Percentiles rank a stretch among this genome's conserved stretches.
Conservation (phyloP, 257 asterid species). For the Solanum megistacrolobum region DNA sequence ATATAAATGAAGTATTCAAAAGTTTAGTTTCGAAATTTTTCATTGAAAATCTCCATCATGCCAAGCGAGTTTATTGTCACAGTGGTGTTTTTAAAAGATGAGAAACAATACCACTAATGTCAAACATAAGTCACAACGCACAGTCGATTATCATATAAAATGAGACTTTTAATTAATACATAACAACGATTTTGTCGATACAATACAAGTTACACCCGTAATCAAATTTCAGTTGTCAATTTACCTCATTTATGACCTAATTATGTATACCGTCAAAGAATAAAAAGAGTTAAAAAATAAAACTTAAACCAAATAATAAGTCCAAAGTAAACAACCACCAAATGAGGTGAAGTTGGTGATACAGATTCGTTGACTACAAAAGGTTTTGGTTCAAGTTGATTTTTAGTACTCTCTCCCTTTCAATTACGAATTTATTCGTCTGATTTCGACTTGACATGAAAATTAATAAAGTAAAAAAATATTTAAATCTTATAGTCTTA, state of each 20-base stretch:
- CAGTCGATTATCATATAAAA: no score
- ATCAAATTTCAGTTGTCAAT: not conserved
- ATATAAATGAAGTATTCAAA: not conserved
- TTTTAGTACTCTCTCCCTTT: not conserved
- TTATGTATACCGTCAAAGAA: not conserved
- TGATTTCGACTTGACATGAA: not conserved
- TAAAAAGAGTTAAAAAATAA: not conserved
- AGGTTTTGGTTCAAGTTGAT: not conserved
- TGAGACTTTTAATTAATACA: not conserved
- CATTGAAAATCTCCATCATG: not conserved
- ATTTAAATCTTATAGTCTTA: accelerated
- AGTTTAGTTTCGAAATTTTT: not conserved
- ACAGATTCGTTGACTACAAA: not conserved
- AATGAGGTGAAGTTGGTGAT: not conserved
- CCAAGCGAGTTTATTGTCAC: not conserved
- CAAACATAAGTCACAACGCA: not conserved
- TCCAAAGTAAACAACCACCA: not conserved
- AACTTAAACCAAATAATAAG: not conserved
- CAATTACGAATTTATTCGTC: not conserved
- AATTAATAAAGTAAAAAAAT: not conserved
- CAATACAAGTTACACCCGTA: not conserved
- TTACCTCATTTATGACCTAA: not conserved
- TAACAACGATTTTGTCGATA: no score
- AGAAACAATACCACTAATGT: not conserved
- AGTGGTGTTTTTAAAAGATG: not conserved